These are phyloP conservation scores for Ustilago esculenta DNA, from an alignment of 1,284 basidiomycete genomes.

Conservation along the genomic window DNA sequence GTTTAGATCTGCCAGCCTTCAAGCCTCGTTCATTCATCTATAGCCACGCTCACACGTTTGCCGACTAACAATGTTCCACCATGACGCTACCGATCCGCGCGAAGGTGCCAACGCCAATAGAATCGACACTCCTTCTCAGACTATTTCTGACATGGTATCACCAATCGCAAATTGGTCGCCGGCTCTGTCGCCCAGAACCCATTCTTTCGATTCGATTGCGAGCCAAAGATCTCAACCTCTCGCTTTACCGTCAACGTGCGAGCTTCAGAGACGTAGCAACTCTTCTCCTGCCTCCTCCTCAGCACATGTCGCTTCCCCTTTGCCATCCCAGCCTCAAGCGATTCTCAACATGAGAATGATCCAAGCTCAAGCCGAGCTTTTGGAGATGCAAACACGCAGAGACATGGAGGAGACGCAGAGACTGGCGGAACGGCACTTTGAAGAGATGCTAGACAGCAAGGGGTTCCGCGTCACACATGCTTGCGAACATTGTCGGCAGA, in stretches of 20 bases:
- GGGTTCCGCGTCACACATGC: conserved; percentile 32
- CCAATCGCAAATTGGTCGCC: conserved; percentile 1
- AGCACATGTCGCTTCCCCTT: not conserved
- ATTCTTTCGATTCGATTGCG: conserved; percentile 2
- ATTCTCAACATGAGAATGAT: conserved; percentile 22
- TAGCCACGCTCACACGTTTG: no score
- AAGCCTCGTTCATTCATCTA: no score
- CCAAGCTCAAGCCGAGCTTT: conserved; percentile 27
- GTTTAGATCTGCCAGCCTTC: no score
- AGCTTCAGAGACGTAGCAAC: not conserved
- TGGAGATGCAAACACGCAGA: conserved; percentile 26
- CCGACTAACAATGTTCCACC: no score
- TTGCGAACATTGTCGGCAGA: conserved; percentile 38
- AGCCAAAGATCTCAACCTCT: conserved; percentile 6
- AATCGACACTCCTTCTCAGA: no score
- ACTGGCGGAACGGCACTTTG: conserved; percentile 18
- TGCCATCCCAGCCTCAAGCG: conserved; percentile 2
- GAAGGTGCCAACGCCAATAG: no score
- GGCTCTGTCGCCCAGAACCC: not conserved
- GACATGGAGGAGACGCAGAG: conserved; percentile 14
- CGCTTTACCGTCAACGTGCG: not conserved
- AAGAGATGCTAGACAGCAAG: conserved; percentile 26
- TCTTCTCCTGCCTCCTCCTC: conserved; percentile 3
- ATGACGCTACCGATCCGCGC: no score
- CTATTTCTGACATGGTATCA: not conserved